Evolutionary conservation across 2,329 filamentous ascomycete genomes (phyloP), one percentile per base, ranked within the genome.

Genomic region (Ciborinia camelliae): DNA sequence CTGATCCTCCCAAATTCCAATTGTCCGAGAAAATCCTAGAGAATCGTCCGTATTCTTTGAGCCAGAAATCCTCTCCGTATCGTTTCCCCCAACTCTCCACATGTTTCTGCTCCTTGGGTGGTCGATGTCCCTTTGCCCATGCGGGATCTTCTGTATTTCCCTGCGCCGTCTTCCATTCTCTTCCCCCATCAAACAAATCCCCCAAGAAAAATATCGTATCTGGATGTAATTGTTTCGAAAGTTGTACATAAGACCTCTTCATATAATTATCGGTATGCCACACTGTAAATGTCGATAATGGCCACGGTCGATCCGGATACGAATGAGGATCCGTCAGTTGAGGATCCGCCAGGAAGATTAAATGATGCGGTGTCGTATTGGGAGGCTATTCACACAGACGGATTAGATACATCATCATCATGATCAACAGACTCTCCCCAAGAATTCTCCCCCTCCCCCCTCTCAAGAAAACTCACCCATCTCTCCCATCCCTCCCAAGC

Each of bases 141-240:
- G 80, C 79, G 1, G 84, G 84, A 68, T 89, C 86, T 30, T 81
- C 77, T 61, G 86, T 86, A 53, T 81, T 76, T 51, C 85, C 88
- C 30, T 81, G 81, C 2, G 77, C 79, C 15, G 93, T 94, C 70
- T 88, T 90, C 95, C 95, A 99, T 80, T 99, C 95, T 70, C 95
- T 85, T 10, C 95, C 95, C 4, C 95, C 95, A 74, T 99, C 95
- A 73, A 99, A 97, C 0, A 99, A 80, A 74, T 99, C 95, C 9
- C 95, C 95, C 0, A 99, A 81, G 74, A 99, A 98, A 74, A 97
- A 86, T 0, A 96, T 81, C 20, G 90, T 93, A 74, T 97, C 92
- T 0, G 95, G 95, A n/a, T 85, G 84, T 18, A 98, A 81, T 23
- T 85, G 79, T 23, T 83, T 79, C 73, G 97, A 92, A 65, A 98